Conservation (phyloP, 2,329 filamentous ascomycete genomes). For the Alternaria sp. region DNA sequence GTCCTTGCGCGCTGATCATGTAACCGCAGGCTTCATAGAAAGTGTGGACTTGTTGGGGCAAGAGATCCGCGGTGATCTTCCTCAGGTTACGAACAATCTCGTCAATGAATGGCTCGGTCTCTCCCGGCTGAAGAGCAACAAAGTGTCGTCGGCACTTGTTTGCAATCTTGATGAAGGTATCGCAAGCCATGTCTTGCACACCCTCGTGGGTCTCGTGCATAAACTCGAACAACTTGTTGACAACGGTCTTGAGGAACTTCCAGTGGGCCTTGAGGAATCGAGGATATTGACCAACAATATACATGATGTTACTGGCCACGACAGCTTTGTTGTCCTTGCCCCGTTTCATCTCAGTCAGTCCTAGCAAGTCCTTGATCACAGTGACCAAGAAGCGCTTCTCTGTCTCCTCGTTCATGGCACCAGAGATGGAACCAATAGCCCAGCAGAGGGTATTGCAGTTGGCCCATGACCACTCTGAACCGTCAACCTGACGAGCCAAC, state of each 20-base stretch:
- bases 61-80: conserved; percentile 94
- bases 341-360: conserved; percentile 97
- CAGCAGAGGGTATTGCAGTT: conserved; percentile 99
- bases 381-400: conserved; percentile 98
- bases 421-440: conserved; percentile 98
- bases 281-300: conserved; percentile 98
- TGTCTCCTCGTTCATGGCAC: conserved; percentile 99
- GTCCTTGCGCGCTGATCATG: conserved; percentile 98
- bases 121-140: conserved; percentile 91
- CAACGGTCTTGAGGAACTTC: conserved; percentile 99
- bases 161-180: conserved; percentile 99
- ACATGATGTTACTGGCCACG: conserved; percentile 99
- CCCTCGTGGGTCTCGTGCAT: conserved; percentile 99
- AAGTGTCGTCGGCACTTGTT: conserved; percentile 98
- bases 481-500: conserved; percentile 92
- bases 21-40: conserved; percentile 99
- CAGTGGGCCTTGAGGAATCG: conserved; percentile 98
- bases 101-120: conserved; percentile 96
- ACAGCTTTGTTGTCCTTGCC: conserved; percentile 99
- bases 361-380: conserved; percentile 97
- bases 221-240: conserved; percentile 99
- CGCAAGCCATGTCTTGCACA: conserved; percentile 99
- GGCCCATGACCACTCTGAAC: conserved; percentile 97
- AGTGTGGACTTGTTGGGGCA: conserved; percentile 96
- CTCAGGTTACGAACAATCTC: conserved; percentile 96